phyloP scores from a whole-genome alignment of 371 early-diverging fungal genomes.

The Smittium culicis region DNA sequence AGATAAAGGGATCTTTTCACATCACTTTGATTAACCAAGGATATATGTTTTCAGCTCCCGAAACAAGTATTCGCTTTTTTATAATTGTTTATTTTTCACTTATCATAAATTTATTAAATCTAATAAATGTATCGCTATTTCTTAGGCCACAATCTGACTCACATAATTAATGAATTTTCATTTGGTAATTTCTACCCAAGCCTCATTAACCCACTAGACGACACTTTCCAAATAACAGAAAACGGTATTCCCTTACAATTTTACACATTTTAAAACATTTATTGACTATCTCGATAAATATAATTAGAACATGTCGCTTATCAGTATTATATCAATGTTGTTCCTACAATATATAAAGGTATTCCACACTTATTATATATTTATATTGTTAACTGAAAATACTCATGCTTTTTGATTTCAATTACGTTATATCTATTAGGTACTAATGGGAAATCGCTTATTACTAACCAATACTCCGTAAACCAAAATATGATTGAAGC shows the following conservation, averaged over 20 bases:
- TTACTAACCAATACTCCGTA: slow-evolving; percentile 85
- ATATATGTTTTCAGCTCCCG: slow-evolving; percentile 38
- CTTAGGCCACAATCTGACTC: slow-evolving; percentile 71
- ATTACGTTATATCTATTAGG: not conserved
- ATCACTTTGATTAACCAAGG: slow-evolving; percentile 84
- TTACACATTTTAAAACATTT: not conserved
- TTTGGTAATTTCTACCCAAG: slow-evolving; percentile 75
- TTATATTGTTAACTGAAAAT: too few relatives aligned
- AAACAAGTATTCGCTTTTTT: too few relatives aligned
- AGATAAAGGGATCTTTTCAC: slow-evolving; percentile 71
- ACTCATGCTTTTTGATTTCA: too few relatives aligned
- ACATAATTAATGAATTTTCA: slow-evolving; percentile 76
- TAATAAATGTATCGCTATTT: too few relatives aligned
- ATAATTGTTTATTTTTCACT: too few relatives aligned
- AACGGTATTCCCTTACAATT: slow-evolving; percentile 17
- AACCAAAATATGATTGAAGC: slow-evolving; percentile 48
- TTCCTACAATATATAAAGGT: slow-evolving; percentile 73
- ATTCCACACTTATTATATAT: not conserved
- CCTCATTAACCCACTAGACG: slow-evolving; percentile 73
- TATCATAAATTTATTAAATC: too few relatives aligned
- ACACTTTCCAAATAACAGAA: slow-evolving; percentile 49
- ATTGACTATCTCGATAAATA: not conserved
- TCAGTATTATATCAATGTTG: slow-evolving; percentile 68
- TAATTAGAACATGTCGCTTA: slow-evolving; percentile 40
- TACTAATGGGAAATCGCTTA: slow-evolving; percentile 34